These are phyloP conservation scores for Aureobasidium zeae DNA, from an alignment of 2,329 filamentous ascomycete species.

Conservation along the genomic window DNA sequence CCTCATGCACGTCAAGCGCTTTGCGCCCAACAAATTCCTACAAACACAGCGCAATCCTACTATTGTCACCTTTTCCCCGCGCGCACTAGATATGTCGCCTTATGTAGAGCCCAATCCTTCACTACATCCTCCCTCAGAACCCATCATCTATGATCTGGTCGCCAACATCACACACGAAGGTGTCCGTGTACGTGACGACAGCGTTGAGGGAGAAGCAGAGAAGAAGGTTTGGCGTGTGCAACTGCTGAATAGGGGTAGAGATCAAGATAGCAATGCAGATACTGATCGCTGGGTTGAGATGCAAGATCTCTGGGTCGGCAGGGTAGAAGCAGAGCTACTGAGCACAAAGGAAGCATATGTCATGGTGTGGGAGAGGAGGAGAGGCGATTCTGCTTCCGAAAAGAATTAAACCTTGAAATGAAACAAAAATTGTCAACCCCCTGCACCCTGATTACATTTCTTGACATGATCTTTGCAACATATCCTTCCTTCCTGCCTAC, in stretches of 20 bases:
- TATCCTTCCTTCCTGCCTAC: no score
- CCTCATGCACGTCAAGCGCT: constrained; percentile 92
- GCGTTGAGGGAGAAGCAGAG: constrained; percentile 80
- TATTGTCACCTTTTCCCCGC: constrained; percentile 89
- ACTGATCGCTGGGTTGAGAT: constrained; percentile 72
- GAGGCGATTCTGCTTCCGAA: constrained; percentile 34
- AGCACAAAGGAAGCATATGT: constrained; percentile 92
- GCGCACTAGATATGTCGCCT: constrained; percentile 74
- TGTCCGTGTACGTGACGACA: constrained; percentile 65
- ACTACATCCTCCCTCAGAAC: constrained; percentile 62
- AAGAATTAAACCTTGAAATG: constrained; percentile 5
- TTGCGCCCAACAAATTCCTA: constrained; percentile 94
- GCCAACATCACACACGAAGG: constrained; percentile 89
- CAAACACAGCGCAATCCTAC: constrained; percentile 84
- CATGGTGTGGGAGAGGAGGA: constrained; percentile 87
- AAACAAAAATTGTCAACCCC: no score
- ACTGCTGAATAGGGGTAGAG: constrained; percentile 56
- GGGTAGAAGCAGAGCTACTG: constrained; percentile 76
- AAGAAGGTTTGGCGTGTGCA: constrained; percentile 95
- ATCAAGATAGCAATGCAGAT: constrained; percentile 33
- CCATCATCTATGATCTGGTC: constrained; percentile 89
- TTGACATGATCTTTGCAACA: no score
- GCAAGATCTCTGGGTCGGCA: constrained; percentile 89
- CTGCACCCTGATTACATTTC: no score
- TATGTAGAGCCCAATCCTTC: constrained; percentile 82